Evolutionary conservation across 2,329 filamentous ascomycete species (phyloP).

Genomic region (Stagonosporopsis chrysanthemi): DNA sequence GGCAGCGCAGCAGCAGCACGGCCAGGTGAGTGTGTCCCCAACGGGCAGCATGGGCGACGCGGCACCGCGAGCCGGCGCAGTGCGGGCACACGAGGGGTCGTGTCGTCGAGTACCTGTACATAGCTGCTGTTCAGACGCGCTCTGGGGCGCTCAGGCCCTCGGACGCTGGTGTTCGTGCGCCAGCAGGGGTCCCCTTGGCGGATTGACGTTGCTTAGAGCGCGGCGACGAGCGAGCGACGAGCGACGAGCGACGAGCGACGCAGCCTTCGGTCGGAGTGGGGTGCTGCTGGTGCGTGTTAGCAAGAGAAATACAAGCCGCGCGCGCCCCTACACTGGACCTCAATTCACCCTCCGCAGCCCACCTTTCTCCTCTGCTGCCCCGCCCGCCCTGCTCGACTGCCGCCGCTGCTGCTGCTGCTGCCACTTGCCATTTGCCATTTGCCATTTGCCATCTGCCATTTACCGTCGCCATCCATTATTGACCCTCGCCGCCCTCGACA

Average conservation of each 20-base stretch:
- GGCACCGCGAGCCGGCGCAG: slow-evolving; percentile 22
- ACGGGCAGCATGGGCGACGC: not conserved
- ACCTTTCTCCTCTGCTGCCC: slow-evolving; percentile 27
- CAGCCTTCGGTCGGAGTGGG: slow-evolving; percentile 31
- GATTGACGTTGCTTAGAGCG: slow-evolving; percentile 35
- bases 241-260: slow-evolving; percentile 18
- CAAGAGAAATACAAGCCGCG: slow-evolving; percentile 40
- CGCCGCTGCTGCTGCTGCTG: not conserved
- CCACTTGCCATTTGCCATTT: too few species aligned
- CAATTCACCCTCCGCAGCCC: slow-evolving; percentile 29
- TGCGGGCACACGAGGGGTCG: slow-evolving; percentile 9
- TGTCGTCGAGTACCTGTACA: slow-evolving; percentile 32
- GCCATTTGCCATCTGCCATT: too few species aligned
- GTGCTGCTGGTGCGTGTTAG: slow-evolving; percentile 22
- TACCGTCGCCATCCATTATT: too few species aligned
- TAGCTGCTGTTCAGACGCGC: slow-evolving; percentile 10
- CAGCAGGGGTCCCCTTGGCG: slow-evolving; percentile 33
- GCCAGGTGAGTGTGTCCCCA: too few species aligned
- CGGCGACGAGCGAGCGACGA: slow-evolving; percentile 16
- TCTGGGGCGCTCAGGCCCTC: too few species aligned
- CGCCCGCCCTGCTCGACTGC: slow-evolving; percentile 10
- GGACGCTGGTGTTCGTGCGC: slow-evolving; percentile 30
- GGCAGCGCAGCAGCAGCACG: not conserved
- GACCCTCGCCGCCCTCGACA: slow-evolving; percentile 12
- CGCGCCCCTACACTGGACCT: slow-evolving; percentile 17